Conservation (phyloP, 2,329 filamentous ascomycete species). For the Pyrenophora teres region DNA sequence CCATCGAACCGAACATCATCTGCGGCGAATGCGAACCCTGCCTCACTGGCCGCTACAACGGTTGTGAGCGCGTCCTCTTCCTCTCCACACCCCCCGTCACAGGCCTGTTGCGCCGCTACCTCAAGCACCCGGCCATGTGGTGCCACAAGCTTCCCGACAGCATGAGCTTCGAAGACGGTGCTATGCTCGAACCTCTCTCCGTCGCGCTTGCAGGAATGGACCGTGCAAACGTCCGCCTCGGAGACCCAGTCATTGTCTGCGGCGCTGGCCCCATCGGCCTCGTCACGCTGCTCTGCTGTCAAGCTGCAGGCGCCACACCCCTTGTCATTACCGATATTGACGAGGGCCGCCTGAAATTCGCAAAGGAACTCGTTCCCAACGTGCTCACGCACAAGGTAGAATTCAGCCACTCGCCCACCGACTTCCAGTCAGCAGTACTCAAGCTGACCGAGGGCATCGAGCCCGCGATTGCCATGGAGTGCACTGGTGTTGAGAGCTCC, state of each 20-base stretch:
- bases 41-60: slow-evolving; percentile 91
- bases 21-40: slow-evolving; percentile 91
- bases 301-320: slow-evolving; percentile 85
- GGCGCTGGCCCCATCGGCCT: slow-evolving; percentile 94
- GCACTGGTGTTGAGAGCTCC: slow-evolving; percentile 91
- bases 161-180: slow-evolving; percentile 90
- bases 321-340: slow-evolving; percentile 96
- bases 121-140: slow-evolving; percentile 93
- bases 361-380: slow-evolving; percentile 78
- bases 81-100: slow-evolving; percentile 88
- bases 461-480: slow-evolving; percentile 83
- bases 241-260: slow-evolving; percentile 86
- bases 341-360: slow-evolving; percentile 80
- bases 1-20: slow-evolving; percentile 91
- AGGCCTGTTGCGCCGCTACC: slow-evolving; percentile 85
- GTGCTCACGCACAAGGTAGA: slow-evolving; percentile 82
- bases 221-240: slow-evolving; percentile 76
- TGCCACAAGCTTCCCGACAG: slow-evolving; percentile 89
- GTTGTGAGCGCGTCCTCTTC: slow-evolving; percentile 84
- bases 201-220: slow-evolving; percentile 90
- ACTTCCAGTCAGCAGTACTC: slow-evolving; percentile 71
- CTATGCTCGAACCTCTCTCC: slow-evolving; percentile 85
- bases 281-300: slow-evolving; percentile 77
- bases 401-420: slow-evolving; percentile 65
- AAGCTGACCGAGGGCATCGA: slow-evolving; percentile 72